A percentile compares a stretch with the other conserved stretches of the same genome.
Evolutionary conservation across 106 monocot genomes (phyloP).

Genomic region (Dactylorhiza incarnata): DNA sequence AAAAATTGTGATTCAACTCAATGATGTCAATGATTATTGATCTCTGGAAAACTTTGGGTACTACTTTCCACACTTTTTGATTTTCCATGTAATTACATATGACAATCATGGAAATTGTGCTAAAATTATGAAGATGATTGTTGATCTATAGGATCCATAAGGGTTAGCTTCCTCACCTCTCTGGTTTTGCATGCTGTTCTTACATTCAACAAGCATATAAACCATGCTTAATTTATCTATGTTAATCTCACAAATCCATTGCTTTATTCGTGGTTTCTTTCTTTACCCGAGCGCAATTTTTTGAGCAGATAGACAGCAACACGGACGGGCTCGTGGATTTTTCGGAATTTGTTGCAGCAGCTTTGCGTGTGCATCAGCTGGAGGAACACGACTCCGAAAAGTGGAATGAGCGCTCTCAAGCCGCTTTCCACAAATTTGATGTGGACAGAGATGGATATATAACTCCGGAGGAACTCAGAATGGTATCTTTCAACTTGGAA

Average conservation of each 20-base stretch:
- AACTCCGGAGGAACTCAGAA: constrained; percentile 78
- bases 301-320: constrained; percentile 75
- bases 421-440: constrained; percentile 87
- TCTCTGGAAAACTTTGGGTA: no score
- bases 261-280: no score
- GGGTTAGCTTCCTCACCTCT: no score
- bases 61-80: no score
- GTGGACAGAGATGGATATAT: constrained; percentile 84
- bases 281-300: neutral
- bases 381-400: constrained; percentile 63
- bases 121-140: no score
- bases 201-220: neutral
- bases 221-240: no score
- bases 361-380: constrained; percentile 79
- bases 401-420: constrained; percentile 63
- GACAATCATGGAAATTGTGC: no score
- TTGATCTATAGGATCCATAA: no score
- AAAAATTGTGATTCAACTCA: no score
- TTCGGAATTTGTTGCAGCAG: constrained; percentile 81
- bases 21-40: no score
- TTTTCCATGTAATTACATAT: no score
- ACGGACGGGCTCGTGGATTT: constrained; percentile 92
- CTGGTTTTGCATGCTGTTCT: neutral
- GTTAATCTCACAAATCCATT: no score
- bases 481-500: constrained; percentile 36